Base-by-base conservation (phyloP, 257 asterid species). In the Nicotiana noctiflora region DNA sequence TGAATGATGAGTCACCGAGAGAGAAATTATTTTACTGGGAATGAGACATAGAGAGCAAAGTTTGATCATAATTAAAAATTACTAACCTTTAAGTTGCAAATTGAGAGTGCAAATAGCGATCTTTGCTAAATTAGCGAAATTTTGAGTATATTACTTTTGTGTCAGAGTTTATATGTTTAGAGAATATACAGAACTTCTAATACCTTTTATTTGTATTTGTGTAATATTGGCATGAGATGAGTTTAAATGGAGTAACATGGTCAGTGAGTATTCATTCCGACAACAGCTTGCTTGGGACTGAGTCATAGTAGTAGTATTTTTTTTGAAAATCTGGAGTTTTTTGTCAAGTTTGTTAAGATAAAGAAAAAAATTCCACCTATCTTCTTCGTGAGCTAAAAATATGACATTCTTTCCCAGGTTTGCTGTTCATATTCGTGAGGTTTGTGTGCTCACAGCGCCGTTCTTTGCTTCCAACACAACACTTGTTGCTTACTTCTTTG, bases 341-440 rank as follows among this genome's bases (percentile, higher is more conserved):
- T 59, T 19, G 15, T 59, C 31, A 8, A 59, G 15, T 59, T 19
- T 59, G 76, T n/a, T 5, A n/a, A 37, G 76, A 10, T 68, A 15
- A 11, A 40, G 49, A 40, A 8, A 40, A 40, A 40, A 40, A 40
- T 40, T 40, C 49, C 49, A 40, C 49, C 49, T n/a, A 3, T 8
- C 9, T 74, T 74, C 79, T 49, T 19, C 0, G 44, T 46, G 2
- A 72, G 8, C 61, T 72, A 14, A 46, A 70, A 23, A 1, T 12
- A 44, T 83, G 55, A 56, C n/a, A n/a, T n/a, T n/a, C 80, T 60
- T 40, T 60, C 75, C 78, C 96, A 96, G 98, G 88, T 96, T 96
- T 87, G 93, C 95, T n/a, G 97, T 94, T 66, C 99, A 96, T 88
- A 96, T 96, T 82, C 97, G 99, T 55, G 99, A 96, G 89, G 99